Evolutionary conservation across 1,284 basidiomycete species (phyloP), one percentile per base, ranked within the genome.

Genomic region (Ceratobasidium sp.): DNA sequence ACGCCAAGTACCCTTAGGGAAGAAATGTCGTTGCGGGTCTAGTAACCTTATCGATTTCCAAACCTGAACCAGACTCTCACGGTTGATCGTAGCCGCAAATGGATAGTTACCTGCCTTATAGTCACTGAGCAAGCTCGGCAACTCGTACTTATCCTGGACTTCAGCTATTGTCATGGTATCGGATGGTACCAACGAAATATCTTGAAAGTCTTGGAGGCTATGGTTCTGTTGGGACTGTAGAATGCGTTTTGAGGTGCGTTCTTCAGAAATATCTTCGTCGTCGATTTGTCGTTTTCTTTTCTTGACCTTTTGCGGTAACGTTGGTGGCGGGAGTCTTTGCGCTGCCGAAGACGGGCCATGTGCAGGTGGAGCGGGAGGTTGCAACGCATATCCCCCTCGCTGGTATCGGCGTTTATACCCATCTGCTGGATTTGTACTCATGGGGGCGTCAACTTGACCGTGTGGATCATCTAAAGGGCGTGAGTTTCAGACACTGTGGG

Each of bases 1-100:
- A 25, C 14, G 21, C 56, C 56, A 57, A 11, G 4, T 21, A n/a
- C 19, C n/a, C 23, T 57, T 57, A 7, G 36, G 56, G 39, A 25
- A 42, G 41, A 57, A 42, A 2, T 23, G 39, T n/a, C 39, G 23
- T 21, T 23, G 56, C 1, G 33, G 33, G n/a, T 57, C 39, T 8
- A 13, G n/a, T 5, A 57, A n/a, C 11, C 56, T 19, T 33, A 44
- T 44, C 7, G 56, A 57, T 21, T 41, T 39, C 56, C 56, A 57
- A 9, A 44, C 27, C 16, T 25, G 39, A 2, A 57, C 41, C 0
- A 27, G 9, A 14, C 39, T 44, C 2, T 57, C 19, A 0, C n/a
- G n/a, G n/a, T 25, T n/a, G 39, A 16, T 42, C 6, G 27, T 57
- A 5, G 56, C 16, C 14, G 56, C 14, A 2, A 39, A 8, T 1